These are phyloP conservation scores for Arachis stenosperma DNA, from an alignment of 306 rosid genomes.

Conservation along the genomic window DNA sequence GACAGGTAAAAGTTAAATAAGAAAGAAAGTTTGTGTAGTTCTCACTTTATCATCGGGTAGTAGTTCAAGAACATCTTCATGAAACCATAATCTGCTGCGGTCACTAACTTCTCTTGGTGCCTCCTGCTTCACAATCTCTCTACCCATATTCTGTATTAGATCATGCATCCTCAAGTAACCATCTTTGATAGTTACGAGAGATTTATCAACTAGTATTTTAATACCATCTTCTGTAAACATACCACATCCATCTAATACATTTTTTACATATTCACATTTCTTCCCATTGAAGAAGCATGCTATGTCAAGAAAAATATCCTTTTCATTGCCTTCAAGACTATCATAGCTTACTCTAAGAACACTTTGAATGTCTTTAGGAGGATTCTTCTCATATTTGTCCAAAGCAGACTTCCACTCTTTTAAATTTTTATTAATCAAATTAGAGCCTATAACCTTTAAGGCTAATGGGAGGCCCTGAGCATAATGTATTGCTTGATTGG, in stretches of 20 bases:
- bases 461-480: background rate
- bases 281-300: constrained; percentile 12
- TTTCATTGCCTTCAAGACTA: background rate
- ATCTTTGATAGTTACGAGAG: background rate
- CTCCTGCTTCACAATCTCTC: background rate
- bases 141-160: constrained; percentile 16
- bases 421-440: background rate
- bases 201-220: background rate
- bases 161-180: constrained; percentile 14
- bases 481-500: background rate
- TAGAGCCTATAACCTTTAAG: background rate
- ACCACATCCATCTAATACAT: background rate
- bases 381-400: no score
- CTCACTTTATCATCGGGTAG: background rate
- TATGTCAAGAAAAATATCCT: background rate
- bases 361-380: background rate
- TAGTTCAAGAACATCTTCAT: background rate
- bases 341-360: constrained; percentile 5
- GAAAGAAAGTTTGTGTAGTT: background rate
- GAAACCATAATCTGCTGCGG: background rate
- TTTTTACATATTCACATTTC: background rate
- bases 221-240: background rate
- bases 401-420: background rate
- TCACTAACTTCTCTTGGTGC: background rate
- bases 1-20: background rate